Percentiles rank a stretch among this genome's conserved stretches.
These are phyloP conservation scores for Alloteropsis semialata DNA, from an alignment of 176 grass and related monocot genomes.

Conservation along the genomic window DNA sequence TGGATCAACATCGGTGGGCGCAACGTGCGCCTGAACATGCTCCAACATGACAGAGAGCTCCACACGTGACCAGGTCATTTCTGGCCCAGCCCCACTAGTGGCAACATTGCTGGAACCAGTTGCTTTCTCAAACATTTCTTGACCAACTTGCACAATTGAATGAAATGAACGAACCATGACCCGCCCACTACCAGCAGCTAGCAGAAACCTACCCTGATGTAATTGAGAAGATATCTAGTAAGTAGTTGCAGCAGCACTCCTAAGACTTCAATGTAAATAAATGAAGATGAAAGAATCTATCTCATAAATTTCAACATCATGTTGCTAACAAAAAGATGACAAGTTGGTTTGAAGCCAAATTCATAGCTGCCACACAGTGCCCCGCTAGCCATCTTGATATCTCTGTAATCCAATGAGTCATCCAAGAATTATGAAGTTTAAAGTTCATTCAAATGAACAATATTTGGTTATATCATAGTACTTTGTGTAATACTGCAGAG, in stretches of 20 bases:
- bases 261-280: conserved; percentile 25
- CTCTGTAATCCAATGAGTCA: neutral
- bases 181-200: conserved; percentile 93
- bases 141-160: conserved; percentile 83
- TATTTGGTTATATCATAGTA: conserved; percentile 1
- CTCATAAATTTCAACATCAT: conserved; percentile 22
- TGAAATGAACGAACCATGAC: conserved; percentile 92
- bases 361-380: conserved; percentile 2
- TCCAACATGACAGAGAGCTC: conserved; percentile 95
- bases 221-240: conserved; percentile 25
- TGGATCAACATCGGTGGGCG: conserved; percentile 95
- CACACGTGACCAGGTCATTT: conserved; percentile 81
- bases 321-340: conserved; percentile 16
- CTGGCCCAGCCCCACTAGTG: conserved; percentile 49
- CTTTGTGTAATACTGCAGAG: neutral
- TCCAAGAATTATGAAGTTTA: conserved; percentile 13
- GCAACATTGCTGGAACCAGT: conserved; percentile 34
- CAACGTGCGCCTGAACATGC: conserved; percentile 96
- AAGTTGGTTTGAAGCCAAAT: conserved; percentile 4
- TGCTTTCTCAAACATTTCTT: conserved; percentile 80
- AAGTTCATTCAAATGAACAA: conserved; percentile 17
- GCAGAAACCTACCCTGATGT: conserved; percentile 90
- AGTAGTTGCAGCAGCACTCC: conserved; percentile 11
- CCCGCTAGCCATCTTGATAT: neutral
- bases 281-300: conserved; percentile 10